Evolutionary conservation across 1,139 yeast genomes (phyloP).

Genomic region (Suhomyces maxii): DNA sequence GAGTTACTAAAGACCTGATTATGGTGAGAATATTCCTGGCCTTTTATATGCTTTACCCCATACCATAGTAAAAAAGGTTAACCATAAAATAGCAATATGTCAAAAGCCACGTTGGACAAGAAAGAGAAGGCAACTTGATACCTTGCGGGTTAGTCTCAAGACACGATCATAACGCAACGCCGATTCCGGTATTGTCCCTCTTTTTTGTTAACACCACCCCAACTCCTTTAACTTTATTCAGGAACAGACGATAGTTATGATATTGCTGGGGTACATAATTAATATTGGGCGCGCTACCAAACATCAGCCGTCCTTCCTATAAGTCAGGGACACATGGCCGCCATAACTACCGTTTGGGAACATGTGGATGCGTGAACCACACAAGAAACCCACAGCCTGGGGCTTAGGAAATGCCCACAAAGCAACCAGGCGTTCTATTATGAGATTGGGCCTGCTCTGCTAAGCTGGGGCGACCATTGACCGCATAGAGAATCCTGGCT

Average conservation of each 20-base stretch:
- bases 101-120: constrained; percentile 5
- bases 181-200: background rate
- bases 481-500: background rate
- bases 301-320: background rate
- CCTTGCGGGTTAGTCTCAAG: background rate
- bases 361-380: background rate
- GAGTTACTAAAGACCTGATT: background rate
- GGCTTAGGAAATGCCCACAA: background rate
- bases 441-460: background rate
- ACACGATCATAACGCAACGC: background rate
- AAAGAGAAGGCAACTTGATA: background rate
- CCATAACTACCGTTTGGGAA: background rate
- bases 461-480: background rate
- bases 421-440: background rate
- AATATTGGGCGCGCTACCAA: background rate
- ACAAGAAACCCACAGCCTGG: background rate
- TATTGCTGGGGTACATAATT: background rate
- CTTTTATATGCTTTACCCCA: constrained; percentile 3
- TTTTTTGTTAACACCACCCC: background rate
- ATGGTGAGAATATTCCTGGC: background rate
- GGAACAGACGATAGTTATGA: background rate
- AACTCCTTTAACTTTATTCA: background rate
- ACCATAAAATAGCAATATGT: constrained; percentile 6
- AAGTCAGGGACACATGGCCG: background rate
- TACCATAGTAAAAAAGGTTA: background rate